Evolutionary conservation across 768 basidiomycete species (phyloP).

Genomic region (Calocybe gangraenosa): DNA sequence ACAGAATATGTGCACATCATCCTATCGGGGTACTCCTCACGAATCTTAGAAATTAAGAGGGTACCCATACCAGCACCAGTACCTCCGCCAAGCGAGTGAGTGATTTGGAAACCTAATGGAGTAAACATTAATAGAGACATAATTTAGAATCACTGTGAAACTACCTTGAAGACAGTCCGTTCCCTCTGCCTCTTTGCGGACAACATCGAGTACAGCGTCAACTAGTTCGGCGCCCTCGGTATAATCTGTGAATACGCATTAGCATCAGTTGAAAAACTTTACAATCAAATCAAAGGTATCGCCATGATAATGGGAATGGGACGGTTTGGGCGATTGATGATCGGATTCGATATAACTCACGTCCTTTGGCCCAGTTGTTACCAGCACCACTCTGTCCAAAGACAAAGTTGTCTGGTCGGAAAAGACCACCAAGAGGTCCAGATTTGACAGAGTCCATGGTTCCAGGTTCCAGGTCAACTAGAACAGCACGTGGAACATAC

Average conservation of each 20-base stretch:
- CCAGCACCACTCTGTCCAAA: constrained; percentile 98
- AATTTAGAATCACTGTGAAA: background rate
- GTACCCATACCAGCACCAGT: constrained; percentile 99
- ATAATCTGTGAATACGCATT: constrained; percentile 51
- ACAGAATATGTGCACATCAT: constrained; percentile 99
- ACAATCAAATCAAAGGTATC: too few relatives aligned
- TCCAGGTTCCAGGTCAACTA: constrained; percentile 97
- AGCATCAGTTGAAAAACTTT: too few relatives aligned
- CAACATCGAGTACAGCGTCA: constrained; percentile 96
- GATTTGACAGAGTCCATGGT: constrained; percentile 93
- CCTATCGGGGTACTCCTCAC: constrained; percentile 97
- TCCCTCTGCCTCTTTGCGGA: constrained; percentile 97
- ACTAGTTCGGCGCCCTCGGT: constrained; percentile 98
- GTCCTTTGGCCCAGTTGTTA: constrained; percentile 99
- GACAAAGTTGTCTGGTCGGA: constrained; percentile 98
- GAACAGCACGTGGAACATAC: constrained; percentile 97
- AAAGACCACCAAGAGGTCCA: constrained; percentile 85
- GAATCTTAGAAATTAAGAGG: constrained; percentile 96
- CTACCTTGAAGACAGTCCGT: constrained; percentile 94
- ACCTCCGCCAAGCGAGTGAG: constrained; percentile 97
- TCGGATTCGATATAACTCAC: too few relatives aligned
- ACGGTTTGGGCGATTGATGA: too few relatives aligned
- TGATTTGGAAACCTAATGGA: constrained; percentile 93
- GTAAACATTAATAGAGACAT: constrained; percentile 5
- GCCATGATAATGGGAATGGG: too few relatives aligned